Conservation (phyloP, 805 yeast genomes). For the Wickerhamiella domercqiae region DNA sequence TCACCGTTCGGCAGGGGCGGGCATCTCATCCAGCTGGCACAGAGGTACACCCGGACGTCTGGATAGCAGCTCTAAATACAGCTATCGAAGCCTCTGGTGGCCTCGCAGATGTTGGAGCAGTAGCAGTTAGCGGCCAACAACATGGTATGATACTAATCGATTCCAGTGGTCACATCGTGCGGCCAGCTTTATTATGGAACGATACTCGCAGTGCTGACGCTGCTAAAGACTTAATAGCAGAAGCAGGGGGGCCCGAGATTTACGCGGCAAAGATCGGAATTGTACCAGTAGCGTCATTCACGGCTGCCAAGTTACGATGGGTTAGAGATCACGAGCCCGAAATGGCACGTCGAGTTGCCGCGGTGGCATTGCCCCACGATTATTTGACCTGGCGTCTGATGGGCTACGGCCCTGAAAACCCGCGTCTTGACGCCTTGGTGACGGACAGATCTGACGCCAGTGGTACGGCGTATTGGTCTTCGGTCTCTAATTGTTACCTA, state of each 20-base stretch:
- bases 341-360: conserved; percentile 13
- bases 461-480: conserved; percentile 19
- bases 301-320: conserved; percentile 18
- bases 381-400: conserved; percentile 18
- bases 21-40: conserved; percentile 17
- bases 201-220: conserved; percentile 16
- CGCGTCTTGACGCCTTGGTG: conserved; percentile 14
- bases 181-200: conserved; percentile 18
- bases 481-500: conserved; percentile 11
- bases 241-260: conserved; percentile 16
- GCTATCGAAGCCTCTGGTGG: conserved; percentile 15
- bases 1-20: conserved; percentile 10
- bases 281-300: conserved; percentile 19
- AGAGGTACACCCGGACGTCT: conserved; percentile 16
- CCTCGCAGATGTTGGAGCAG: conserved; percentile 15
- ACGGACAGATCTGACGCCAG: conserved; percentile 19
- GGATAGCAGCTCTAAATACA: conserved; percentile 14
- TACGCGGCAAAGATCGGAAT: conserved; percentile 16
- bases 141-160: conserved; percentile 17
- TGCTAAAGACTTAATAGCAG: conserved; percentile 13
- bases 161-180: conserved; percentile 12
- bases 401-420: conserved; percentile 17
- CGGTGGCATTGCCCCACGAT: conserved; percentile 19
- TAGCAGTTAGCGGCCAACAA: conserved; percentile 19
- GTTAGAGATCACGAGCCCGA: conserved; percentile 17